Evolutionary conservation across 345 rosid species (phyloP), one percentile per base, ranked within the genome.

Genomic region (Heritiera fomes): DNA sequence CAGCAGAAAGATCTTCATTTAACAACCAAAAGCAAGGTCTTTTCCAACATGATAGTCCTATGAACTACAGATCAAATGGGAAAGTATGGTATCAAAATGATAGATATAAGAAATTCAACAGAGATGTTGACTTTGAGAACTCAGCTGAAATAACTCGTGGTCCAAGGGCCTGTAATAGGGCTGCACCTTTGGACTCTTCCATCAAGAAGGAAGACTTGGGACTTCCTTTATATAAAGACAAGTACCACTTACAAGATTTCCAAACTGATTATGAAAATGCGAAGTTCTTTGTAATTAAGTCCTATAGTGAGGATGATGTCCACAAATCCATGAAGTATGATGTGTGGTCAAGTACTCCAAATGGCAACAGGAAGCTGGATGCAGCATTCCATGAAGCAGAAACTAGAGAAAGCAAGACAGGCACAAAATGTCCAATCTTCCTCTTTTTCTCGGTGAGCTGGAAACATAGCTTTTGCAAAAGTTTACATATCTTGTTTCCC

Each of bases 301-400:
- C 95, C 8, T 92, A 89, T 83, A 92, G 85, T 65, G 97, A 92
- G 82, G 97, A 91, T 80, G 93, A 93, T 82, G 83, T 93, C 64
- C 97, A 91, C 78, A 91, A 93, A 84, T 88, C 90, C 76, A 82
- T 93, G 75, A 93, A 92, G 80, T 92, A 88, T 82, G 85, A 86
- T 3, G 95, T 92, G 20, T 92, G 97, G 97, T 80, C 97, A 18
- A 92, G 97, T 75, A 92, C 97, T 52, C 77, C 83, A 12, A 87
- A 82, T 61, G 97, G 97, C 45, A 92, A 91, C 80, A 91, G 85
- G 86, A 92, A 91, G 80, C 87, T 92, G 49, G 91, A 91, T 86
- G 93, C 91, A 30, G 88, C 91, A 67, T 92, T 82, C 82, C 83
- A 74, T 46, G 88, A 86, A 68, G 89, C 86, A 40, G 90, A 87